phyloP scores from a whole-genome alignment of 139 green algal species.

The Protoeuglena noctilucae region DNA sequence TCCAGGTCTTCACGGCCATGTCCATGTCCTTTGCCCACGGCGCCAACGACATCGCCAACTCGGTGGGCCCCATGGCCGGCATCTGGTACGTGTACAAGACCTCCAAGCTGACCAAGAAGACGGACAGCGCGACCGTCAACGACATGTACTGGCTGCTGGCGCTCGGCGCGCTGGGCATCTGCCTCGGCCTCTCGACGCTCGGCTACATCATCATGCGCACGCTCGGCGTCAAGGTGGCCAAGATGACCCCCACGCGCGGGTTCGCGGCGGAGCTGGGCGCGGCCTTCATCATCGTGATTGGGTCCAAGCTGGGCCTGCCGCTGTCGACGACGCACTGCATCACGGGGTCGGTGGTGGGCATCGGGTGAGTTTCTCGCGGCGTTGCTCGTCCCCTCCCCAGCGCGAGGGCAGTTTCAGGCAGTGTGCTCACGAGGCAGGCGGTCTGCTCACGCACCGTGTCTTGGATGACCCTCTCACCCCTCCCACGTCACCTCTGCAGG shows the following conservation, averaged over 20 bases:
- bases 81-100: constrained; percentile 34
- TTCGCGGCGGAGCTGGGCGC: constrained; percentile 44
- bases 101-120: constrained; percentile 9
- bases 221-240: constrained; percentile 35
- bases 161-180: constrained; percentile 50
- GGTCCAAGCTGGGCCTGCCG: constrained; percentile 43
- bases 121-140: neutral
- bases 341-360: constrained; percentile 26
- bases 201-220: constrained; percentile 34
- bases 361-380: too few species aligned
- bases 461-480: too few species aligned
- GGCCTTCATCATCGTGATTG: constrained; percentile 33
- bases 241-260: constrained; percentile 33
- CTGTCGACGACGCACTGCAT: constrained; percentile 55
- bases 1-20: constrained; percentile 72
- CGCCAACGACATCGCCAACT: constrained; percentile 70
- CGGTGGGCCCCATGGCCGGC: constrained; percentile 44
- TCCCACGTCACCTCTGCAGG: too few species aligned
- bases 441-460: too few species aligned
- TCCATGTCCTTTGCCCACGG: constrained; percentile 72
- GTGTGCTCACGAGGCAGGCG: too few species aligned
- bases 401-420: too few species aligned
- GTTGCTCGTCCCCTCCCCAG: too few species aligned
- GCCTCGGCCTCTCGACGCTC: constrained; percentile 54
- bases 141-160: constrained; percentile 50